Base-by-base conservation (phyloP, 352 stramenopile genomes). In the Globisporangium sylvaticum region DNA sequence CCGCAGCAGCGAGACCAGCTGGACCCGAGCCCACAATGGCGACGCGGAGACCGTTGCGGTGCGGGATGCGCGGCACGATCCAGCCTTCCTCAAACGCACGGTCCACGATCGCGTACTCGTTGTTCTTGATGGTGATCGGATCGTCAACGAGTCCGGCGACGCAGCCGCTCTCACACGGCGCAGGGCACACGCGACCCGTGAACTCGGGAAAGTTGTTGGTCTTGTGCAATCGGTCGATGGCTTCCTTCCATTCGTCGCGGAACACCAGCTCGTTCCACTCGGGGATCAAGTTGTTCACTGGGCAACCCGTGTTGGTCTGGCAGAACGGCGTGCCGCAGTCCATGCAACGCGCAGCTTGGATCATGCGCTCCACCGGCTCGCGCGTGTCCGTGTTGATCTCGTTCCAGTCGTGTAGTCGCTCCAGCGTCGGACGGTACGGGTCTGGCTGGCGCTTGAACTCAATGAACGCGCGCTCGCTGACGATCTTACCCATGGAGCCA, bases 131-230 rank as follows among this genome's bases (percentile, higher is more conserved):
- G 7, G 97, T 99, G 37, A 99, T 91, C 53, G 96, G 95, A 53
- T 95, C 84, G 76, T 99, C 96, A 27, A 99, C 85, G 25, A 99
- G 83, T 5, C 97, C 97, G 12, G 96, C 95, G 3, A 99, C 96
- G 68, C 97, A 99, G 3, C 91, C 95, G 15, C 92, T 91, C 72
- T 99, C 97, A 66, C 97, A 99, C 6, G 97, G 97, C 62, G 97
- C 97, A 14, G 97, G 97, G 72, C 97, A 99, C 18, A 99, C 96
- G 64, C 96, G 87, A 67, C 97, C 97, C 0, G 97, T 99, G 72
- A 99, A 99, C 81, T 99, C 97, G 14, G 97, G 97, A 76, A 99
- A 99, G 83, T 99, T 99, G 85, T 99, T 99, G 65, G 97, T 99
- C 81, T 97, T 97, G 81, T 98, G 95, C 66, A 99, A 80, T 2